Evolutionary conservation across 768 basidiomycete genomes (phyloP).

Genomic region (Stropharia rugosoannulata): DNA sequence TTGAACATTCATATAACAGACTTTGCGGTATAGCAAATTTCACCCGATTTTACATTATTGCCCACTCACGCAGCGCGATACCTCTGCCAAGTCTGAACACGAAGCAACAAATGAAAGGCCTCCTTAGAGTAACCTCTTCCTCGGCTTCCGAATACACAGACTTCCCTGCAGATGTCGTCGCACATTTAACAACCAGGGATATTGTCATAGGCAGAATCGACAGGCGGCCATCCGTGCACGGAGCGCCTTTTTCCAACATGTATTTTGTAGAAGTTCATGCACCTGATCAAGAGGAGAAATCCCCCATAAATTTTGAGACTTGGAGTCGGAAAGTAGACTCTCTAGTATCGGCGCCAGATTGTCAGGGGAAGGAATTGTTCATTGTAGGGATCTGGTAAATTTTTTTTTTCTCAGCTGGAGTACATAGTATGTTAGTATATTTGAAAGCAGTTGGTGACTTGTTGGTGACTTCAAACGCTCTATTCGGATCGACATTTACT

Average conservation of each 20-base stretch:
- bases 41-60: conserved; percentile 68
- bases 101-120: conserved; percentile 23
- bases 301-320: conserved; percentile 6
- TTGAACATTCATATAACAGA: neutral
- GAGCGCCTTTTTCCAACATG: conserved; percentile 50
- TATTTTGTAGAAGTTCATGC: conserved; percentile 65
- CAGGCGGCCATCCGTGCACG: conserved; percentile 53
- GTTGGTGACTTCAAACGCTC: too few relatives aligned
- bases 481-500: too few relatives aligned
- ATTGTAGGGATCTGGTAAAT: conserved; percentile 54
- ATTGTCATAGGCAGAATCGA: conserved; percentile 55
- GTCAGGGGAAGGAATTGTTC: conserved; percentile 32
- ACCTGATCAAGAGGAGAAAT: conserved; percentile 9
- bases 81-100: conserved; percentile 14
- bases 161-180: conserved; percentile 20
- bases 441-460: too few relatives aligned
- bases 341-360: conserved; percentile 31
- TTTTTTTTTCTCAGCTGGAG: neutral
- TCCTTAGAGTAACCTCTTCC: conserved; percentile 27
- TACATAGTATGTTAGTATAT: neutral
- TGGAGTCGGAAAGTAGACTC: conserved; percentile 36
- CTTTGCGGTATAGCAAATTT: conserved; percentile 49
- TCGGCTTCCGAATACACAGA: conserved; percentile 6
- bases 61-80: conserved; percentile 29
- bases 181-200: conserved; percentile 34